phyloP scores from a whole-genome alignment of 2,329 filamentous ascomycete genomes.

The Gnomoniopsis sp. region DNA sequence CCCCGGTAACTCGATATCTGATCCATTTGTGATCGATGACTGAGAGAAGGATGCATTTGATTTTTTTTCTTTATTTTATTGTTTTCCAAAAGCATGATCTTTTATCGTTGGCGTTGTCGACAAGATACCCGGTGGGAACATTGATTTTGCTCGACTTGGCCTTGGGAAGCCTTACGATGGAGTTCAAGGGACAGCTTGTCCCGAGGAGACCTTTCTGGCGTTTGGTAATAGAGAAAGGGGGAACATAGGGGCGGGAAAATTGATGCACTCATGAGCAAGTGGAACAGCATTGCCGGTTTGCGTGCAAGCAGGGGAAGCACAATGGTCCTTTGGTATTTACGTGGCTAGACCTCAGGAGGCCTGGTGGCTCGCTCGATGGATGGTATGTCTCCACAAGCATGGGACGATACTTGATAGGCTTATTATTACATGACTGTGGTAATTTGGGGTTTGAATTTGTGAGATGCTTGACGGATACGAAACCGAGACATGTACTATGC shows the following conservation, averaged over 20 bases:
- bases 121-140: background rate
- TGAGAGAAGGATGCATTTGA: background rate
- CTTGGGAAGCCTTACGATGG: background rate
- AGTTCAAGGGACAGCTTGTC: background rate
- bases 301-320: too few relatives aligned
- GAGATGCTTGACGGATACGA: background rate
- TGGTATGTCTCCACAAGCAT: too few relatives aligned
- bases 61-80: background rate
- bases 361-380: too few relatives aligned
- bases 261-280: background rate
- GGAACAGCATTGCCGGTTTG: background rate
- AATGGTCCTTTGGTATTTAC: too few relatives aligned
- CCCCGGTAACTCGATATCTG: background rate
- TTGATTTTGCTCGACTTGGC: background rate
- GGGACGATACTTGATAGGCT: too few relatives aligned
- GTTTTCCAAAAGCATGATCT: background rate
- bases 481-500: background rate
- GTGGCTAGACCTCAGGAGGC: too few relatives aligned
- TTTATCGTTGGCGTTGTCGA: background rate
- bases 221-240: background rate
- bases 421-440: background rate
- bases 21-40: slow-evolving; percentile 2
- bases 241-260: background rate
- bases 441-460: background rate
- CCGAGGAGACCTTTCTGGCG: background rate